Evolutionary conservation across 2,329 filamentous ascomycete genomes (phyloP), one percentile per base, ranked within the genome.

Genomic region (Nemania sp.): DNA sequence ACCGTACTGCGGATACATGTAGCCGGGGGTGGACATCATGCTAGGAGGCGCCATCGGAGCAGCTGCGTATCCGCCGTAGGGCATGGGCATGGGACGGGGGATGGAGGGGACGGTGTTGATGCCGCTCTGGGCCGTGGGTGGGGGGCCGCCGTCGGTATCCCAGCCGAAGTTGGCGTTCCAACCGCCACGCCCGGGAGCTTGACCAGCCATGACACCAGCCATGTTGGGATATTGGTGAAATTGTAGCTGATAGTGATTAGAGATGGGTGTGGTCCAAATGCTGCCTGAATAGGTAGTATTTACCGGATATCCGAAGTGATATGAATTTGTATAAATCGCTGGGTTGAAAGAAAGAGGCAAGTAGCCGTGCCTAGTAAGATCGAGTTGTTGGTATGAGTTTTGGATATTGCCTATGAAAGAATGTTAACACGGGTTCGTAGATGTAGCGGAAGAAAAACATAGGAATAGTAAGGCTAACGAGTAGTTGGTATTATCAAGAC

Each of bases 81-180:
- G 54, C 54, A 56, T 55, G 15, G 68, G 54, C 13, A 52, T 32
- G 29, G 29, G 29, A 32, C 5, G 29, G 27, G 67, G 54, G 43
- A 56, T 55, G 13, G 18, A 47, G 26, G 68, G 54, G 10, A 47
- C 11, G 24, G 3, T 24, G 10, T 10, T 8, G 26, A 2, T 6
- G 3, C 7, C 10, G 13, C 22, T 15, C 26, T 26, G 49, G 13
- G 8, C 24, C 4, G 18, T 20, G 15, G 41, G 43, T 3, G 56
- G 24, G 5, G 47, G 51, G 13, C 47, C 57, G 3, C 67, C 59
- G 77, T 38, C 77, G 77, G 15, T 79, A 65, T 75, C 75, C 65
- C 69, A 66, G 22, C 75, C 75, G 15, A 69, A 75, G 11, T 65
- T 55, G 0, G 75, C 68, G 63, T 75, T 75, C 74, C 74, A 77